Conservation (phyloP, 2,329 filamentous ascomycete species). For the Nemania sp. region DNA sequence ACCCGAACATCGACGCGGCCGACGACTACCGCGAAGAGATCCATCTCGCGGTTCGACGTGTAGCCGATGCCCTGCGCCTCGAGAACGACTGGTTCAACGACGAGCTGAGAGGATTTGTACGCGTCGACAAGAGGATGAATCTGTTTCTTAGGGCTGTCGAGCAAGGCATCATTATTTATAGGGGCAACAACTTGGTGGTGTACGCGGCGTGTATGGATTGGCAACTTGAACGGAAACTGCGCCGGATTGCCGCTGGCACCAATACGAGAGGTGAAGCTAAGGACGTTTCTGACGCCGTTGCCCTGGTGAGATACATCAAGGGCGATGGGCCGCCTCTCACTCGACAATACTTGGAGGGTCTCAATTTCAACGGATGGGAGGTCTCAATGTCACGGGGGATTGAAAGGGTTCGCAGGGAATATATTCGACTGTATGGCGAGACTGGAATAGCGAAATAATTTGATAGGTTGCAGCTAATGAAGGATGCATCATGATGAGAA, state of each 20-base stretch:
- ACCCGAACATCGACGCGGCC: constrained; percentile 33
- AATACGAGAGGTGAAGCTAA: background rate
- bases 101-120: constrained; percentile 30
- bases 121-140: constrained; percentile 16
- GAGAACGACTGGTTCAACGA: constrained; percentile 32
- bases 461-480: too few relatives aligned
- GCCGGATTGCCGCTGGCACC: constrained; percentile 27
- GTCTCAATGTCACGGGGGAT: background rate
- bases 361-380: constrained; percentile 13
- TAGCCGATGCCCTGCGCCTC: constrained; percentile 12
- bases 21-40: constrained; percentile 29
- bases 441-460: too few relatives aligned
- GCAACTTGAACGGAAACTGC: constrained; percentile 35
- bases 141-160: constrained; percentile 34
- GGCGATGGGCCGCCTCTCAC: constrained; percentile 4
- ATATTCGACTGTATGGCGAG: background rate
- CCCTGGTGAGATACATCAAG: constrained; percentile 6
- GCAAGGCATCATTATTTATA: constrained; percentile 30
- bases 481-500: too few relatives aligned
- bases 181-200: constrained; percentile 30
- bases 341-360: background rate
- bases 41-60: constrained; percentile 15
- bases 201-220: constrained; percentile 34
- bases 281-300: constrained; percentile 18
- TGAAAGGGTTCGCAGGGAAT: background rate